Evolutionary conservation across 257 asterid species (phyloP), one percentile per base, ranked within the genome.

Genomic region (Penstemon eatonii): DNA sequence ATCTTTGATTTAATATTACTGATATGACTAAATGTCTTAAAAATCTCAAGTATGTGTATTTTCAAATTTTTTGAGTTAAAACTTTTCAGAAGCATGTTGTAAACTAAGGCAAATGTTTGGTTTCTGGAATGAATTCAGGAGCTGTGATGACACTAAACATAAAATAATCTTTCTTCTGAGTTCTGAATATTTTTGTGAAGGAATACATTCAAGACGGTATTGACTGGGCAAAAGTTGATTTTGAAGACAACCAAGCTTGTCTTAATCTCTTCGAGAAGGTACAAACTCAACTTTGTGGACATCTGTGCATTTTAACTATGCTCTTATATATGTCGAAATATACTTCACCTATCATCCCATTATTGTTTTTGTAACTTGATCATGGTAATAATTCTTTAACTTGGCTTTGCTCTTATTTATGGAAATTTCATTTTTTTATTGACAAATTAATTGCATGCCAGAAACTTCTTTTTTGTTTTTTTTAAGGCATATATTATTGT

Each of bases 251-350:
- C 78, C 96, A 94, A 78, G 96, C 87, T 70, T 94, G 97, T 78
- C 91, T 94, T 69, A 84, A 91, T 83, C 90, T 94, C 63, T 93
- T 93, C 65, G 99, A 90, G 86, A 93, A 94, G 97, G 99, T 90
- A 77, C 58, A 15, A 60, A 69, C 73, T 66, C 65, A 56, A 67
- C 72, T 64, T 54, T 18, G 60, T 38, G 18, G 18, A 15, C 18
- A 15, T 15, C 18, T 15, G 18, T 15, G 18, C 18, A 15, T 15
- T 15, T 15, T 15, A 15, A 15, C 18, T 15, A 15, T 45, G 33
- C 33, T 25, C 33, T 25, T 25, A 25, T 25, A 25, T 25, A 25
- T 25, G 2, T 1, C 33, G 2, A 25, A 25, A 25, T 25, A 25
- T 25, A 25, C 2, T 25, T 25, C 33, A 25, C 33, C 33, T 25